Evolutionary conservation across 2,329 filamentous ascomycete genomes (phyloP).

Genomic region (Colletotrichum sp.): DNA sequence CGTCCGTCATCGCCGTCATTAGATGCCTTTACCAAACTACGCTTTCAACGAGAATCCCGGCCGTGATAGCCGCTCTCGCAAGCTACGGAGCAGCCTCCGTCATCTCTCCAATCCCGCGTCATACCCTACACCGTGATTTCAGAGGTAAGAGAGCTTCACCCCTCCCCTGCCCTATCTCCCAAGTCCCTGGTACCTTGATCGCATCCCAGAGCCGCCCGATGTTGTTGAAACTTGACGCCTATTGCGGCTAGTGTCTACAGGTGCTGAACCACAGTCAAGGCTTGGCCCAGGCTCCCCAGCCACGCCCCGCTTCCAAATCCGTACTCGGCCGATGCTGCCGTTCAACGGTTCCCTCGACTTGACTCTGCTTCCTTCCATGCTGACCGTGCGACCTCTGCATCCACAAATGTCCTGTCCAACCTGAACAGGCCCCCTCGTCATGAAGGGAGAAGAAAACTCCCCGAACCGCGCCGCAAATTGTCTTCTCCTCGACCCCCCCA

Average conservation of each 20-base stretch:
- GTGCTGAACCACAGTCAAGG: slow-evolving; percentile 3
- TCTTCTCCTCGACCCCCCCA: not conserved
- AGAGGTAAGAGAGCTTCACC: not conserved
- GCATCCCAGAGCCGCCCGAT: not conserved
- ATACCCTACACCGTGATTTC: slow-evolving; percentile 1
- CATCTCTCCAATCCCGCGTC: not conserved
- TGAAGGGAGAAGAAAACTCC: not conserved
- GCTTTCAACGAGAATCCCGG: not conserved
- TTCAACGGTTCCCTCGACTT: not conserved
- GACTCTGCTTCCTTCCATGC: not conserved
- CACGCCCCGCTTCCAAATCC: slow-evolving; percentile 7
- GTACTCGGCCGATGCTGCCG: not conserved
- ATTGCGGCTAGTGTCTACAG: not conserved
- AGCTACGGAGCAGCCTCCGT: not conserved
- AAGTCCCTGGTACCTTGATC: slow-evolving; percentile 1
- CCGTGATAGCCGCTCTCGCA: not conserved
- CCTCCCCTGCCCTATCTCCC: slow-evolving; percentile 1
- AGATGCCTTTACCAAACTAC: not conserved
- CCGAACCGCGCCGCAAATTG: not conserved
- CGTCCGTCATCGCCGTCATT: not conserved
- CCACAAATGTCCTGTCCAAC: not conserved
- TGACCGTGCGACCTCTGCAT: not conserved
- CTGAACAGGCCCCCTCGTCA: not conserved
- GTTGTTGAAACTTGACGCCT: slow-evolving; percentile 2
- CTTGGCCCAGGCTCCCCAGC: slow-evolving; percentile 6